phyloP scores from a whole-genome alignment of 179 eudicot genomes.

The Silene noctiflora region DNA sequence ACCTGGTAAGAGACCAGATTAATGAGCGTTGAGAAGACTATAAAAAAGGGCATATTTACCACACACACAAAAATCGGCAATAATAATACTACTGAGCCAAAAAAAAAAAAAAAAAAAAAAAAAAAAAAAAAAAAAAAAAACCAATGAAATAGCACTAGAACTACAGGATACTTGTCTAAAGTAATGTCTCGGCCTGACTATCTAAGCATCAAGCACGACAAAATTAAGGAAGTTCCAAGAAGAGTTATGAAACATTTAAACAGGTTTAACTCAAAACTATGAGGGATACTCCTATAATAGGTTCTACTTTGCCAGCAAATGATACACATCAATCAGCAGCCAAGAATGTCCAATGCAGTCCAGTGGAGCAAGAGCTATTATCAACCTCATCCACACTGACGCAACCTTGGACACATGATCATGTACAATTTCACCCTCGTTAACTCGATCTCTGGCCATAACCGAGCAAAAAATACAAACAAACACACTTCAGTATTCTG shows the following conservation, averaged over 20 bases:
- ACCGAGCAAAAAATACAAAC: background rate
- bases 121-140: no score
- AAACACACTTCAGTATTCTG: background rate
- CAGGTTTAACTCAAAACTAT: background rate
- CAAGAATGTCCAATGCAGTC: background rate
- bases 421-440: background rate
- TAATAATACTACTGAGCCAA: background rate
- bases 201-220: background rate
- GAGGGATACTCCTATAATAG: background rate
- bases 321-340: background rate
- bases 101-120: no score
- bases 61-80: background rate
- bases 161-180: background rate
- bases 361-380: background rate
- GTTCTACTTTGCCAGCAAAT: background rate
- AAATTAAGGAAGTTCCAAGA: background rate
- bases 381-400: background rate
- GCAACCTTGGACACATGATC: background rate
- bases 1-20: conserved; percentile 40
- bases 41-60: background rate
- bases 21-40: background rate
- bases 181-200: background rate
- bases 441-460: background rate
- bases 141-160: background rate
- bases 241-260: background rate